A percentile compares a stretch with the other conserved stretches of the same genome.
Evolutionary conservation across 805 yeast genomes (phyloP).

Genomic region (Saccharomycopsis microspora): DNA sequence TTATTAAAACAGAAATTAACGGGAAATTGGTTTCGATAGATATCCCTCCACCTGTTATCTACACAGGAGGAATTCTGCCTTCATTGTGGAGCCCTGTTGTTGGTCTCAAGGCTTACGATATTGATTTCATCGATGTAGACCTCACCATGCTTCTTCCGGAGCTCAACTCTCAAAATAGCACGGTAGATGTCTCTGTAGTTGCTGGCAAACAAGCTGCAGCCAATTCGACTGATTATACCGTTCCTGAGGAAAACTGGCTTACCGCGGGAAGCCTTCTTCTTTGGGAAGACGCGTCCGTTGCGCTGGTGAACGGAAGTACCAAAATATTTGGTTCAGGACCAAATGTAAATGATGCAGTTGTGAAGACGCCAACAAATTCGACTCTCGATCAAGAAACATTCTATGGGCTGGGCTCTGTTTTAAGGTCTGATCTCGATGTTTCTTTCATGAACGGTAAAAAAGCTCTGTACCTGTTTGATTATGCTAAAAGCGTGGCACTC

Average conservation of each 20-base stretch:
- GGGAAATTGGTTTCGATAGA: conserved; percentile 47
- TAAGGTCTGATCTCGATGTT: background rate
- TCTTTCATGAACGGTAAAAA: background rate
- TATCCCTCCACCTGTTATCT: conserved; percentile 63
- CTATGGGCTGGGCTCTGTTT: conserved; percentile 19
- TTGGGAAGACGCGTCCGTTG: conserved; percentile 6
- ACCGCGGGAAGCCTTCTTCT: conserved; percentile 5
- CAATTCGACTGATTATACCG: conserved; percentile 4
- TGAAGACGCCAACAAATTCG: background rate
- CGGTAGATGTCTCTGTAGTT: conserved; percentile 36
- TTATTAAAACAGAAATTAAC: conserved; percentile 49
- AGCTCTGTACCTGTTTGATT: conserved; percentile 3
- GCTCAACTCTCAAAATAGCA: conserved; percentile 34
- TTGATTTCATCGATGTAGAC: conserved; percentile 57
- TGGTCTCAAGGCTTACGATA: conserved; percentile 60
- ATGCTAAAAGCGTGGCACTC: conserved; percentile 8
- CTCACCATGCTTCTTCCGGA: conserved; percentile 56
- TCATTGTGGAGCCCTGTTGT: conserved; percentile 74
- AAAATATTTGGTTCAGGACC: background rate
- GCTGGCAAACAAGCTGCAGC: conserved; percentile 23
- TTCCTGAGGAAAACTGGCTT: conserved; percentile 20
- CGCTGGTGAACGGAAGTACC: background rate
- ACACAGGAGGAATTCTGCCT: conserved; percentile 75
- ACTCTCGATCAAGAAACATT: conserved; percentile 22
- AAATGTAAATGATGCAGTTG: background rate